Conservation (phyloP, 768 basidiomycete genomes). For the Rickenella mellea region DNA sequence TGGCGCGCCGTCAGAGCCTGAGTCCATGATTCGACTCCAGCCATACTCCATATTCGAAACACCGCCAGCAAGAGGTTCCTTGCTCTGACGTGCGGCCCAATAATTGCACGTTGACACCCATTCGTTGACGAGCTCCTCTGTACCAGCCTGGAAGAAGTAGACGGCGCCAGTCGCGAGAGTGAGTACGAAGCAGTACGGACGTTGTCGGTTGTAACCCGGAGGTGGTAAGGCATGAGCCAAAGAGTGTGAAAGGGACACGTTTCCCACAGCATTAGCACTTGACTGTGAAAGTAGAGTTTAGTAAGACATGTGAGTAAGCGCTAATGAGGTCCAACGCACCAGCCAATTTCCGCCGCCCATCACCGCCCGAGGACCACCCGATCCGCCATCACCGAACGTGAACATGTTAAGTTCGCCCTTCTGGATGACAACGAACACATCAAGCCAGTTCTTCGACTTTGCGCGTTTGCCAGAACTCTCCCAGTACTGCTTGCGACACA, state of each 20-base stretch:
- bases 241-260: constrained; percentile 77
- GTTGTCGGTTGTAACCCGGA: constrained; percentile 83
- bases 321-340: constrained; percentile 39
- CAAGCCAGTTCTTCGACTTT: constrained; percentile 85
- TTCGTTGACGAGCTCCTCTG: constrained; percentile 96
- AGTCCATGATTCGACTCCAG: constrained; percentile 74
- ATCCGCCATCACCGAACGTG: constrained; percentile 71
- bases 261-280: constrained; percentile 81
- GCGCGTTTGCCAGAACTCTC: constrained; percentile 76
- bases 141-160: constrained; percentile 98
- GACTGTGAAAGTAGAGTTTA: constrained; percentile 36
- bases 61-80: constrained; percentile 90
- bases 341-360: constrained; percentile 99
- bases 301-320: constrained; percentile 2
- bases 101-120: constrained; percentile 99
- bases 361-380: constrained; percentile 43
- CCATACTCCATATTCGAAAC: constrained; percentile 99
- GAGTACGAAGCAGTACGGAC: constrained; percentile 92
- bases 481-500: constrained; percentile 92
- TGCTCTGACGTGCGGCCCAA: constrained; percentile 93
- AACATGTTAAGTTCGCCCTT: constrained; percentile 96
- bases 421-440: constrained; percentile 93
- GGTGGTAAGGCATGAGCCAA: constrained; percentile 81
- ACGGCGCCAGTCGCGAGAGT: constrained; percentile 82
- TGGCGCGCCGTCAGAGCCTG: constrained; percentile 39